Evolutionary conservation across 2,329 filamentous ascomycete species (phyloP).

Genomic region (Colletotrichum neosansevieriae): DNA sequence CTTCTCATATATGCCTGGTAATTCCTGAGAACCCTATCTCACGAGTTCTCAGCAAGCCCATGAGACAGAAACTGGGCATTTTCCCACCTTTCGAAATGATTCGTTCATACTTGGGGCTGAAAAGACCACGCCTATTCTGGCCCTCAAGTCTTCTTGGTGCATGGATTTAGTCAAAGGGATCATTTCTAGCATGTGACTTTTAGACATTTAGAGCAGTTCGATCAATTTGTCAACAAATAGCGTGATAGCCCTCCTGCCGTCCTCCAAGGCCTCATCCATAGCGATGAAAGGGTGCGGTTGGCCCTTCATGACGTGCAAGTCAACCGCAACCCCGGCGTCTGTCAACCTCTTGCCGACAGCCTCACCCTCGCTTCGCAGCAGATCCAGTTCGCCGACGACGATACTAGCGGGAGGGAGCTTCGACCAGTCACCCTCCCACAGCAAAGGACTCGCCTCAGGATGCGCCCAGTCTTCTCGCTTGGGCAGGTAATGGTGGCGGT

Average conservation of each 20-base stretch:
- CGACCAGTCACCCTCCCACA: conserved; percentile 63
- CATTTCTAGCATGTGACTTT: too few species aligned
- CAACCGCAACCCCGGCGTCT: conserved; percentile 59
- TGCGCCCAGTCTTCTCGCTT: conserved; percentile 57
- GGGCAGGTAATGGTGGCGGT: conserved; percentile 68
- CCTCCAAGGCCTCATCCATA: conserved; percentile 67
- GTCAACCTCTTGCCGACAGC: conserved; percentile 62
- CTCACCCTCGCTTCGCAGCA: conserved; percentile 66
- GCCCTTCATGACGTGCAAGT: conserved; percentile 63
- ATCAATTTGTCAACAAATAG: conserved; percentile 49
- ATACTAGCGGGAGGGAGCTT: conserved; percentile 63
- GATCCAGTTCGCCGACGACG: conserved; percentile 67
- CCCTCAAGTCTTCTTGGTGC: too few species aligned
- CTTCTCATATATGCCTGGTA: too few species aligned
- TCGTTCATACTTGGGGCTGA: too few species aligned
- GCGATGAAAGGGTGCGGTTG: conserved; percentile 70
- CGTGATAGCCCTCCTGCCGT: conserved; percentile 63
- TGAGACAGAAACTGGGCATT: too few species aligned
- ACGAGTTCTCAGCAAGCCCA: too few species aligned
- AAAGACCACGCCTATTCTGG: too few species aligned
- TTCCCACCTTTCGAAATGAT: too few species aligned
- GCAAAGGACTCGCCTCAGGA: conserved; percentile 66
- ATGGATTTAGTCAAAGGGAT: too few species aligned
- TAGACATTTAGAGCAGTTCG: neutral
- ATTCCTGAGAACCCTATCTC: too few species aligned